Evolutionary conservation across 177 flowering plant genomes (phyloP), one percentile per base, ranked within the genome.

Genomic region (Vitis hybrid): DNA sequence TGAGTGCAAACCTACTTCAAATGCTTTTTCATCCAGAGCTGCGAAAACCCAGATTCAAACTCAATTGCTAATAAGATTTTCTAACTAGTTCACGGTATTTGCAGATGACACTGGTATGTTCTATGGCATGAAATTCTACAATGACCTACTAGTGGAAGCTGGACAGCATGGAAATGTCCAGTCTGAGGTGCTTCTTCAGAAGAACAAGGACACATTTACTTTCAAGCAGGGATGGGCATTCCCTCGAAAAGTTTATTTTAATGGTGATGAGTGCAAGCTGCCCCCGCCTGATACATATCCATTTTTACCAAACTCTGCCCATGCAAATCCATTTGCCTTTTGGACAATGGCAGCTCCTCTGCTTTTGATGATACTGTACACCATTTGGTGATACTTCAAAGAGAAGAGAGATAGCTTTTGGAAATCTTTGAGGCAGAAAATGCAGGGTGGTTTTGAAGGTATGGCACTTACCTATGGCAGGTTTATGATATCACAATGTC

Each of bases 41-140:
- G 40, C 14, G 11, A 7, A 48, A 58, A 46, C 71, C 52, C 10
- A 17, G 51, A 17, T 21, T 13, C 49, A 35, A 55, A 19, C 40
- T 2, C 17, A 4, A 7, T 64, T 19, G 2, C 19, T 11, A 1
- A 8, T 8, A 55, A 10, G 70, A 17, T 58, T 58, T 10, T 18
- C 24, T 67, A 56, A 27, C 30, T 27, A 27, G 30, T 27, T 27
- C 4, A 27, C 4, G 4, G 30, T 27, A 46, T 67, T 15, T 74
- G 88, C 95, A 92, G 93, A 91, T 82, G 98, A 92, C 65, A 92
- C 93, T 1, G 98, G 88, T 4, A 91, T 90, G 96, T 90, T 91
- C 62, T 91, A 84, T 64, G 96, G 94, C 59, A 83, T 83, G 88
- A 92, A 90, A 60, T 90, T 74, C 78, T 92, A 84, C 82, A 92